A percentile compares a stretch with the other conserved stretches of the same genome.
phyloP scores from a whole-genome alignment of 441 rosid genomes.

The Theobroma grandiflorum region DNA sequence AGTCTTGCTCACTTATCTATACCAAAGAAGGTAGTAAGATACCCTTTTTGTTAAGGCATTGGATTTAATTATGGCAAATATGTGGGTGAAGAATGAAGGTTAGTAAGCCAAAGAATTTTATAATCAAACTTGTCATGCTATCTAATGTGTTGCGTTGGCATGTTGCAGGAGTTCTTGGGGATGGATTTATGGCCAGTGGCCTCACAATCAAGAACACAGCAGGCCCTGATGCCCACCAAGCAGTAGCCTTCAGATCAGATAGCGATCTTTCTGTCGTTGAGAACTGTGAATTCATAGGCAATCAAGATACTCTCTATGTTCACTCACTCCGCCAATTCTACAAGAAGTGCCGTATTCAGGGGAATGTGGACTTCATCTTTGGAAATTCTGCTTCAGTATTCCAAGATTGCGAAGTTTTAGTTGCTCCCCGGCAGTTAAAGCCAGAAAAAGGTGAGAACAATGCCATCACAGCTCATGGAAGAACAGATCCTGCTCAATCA shows the following conservation, averaged over 20 bases:
- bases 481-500: slow-evolving; percentile 81
- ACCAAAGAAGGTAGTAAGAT: background rate
- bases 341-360: slow-evolving; percentile 77
- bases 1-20: background rate
- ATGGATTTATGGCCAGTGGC: slow-evolving; percentile 93
- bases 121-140: background rate
- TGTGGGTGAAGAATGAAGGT: background rate
- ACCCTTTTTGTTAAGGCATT: background rate
- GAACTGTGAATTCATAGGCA: slow-evolving; percentile 88
- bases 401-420: slow-evolving; percentile 65
- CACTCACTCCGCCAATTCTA: slow-evolving; percentile 93
- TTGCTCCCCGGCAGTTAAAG: slow-evolving; percentile 64
- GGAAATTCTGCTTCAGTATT: slow-evolving; percentile 87
- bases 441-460: slow-evolving; percentile 77
- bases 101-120: background rate
- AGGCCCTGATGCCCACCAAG: slow-evolving; percentile 85
- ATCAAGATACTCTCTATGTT: slow-evolving; percentile 91
- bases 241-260: slow-evolving; percentile 91
- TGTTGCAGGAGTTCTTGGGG: slow-evolving; percentile 75
- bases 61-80: background rate
- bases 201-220: slow-evolving; percentile 86
- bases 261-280: slow-evolving; percentile 79
- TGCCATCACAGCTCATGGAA: slow-evolving; percentile 88
- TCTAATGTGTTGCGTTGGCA: slow-evolving; percentile 10
- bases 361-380: slow-evolving; percentile 92